Evolutionary conservation across 495 filamentous ascomycete species (phyloP).

Genomic region (Lasiosphaeria miniovina): DNA sequence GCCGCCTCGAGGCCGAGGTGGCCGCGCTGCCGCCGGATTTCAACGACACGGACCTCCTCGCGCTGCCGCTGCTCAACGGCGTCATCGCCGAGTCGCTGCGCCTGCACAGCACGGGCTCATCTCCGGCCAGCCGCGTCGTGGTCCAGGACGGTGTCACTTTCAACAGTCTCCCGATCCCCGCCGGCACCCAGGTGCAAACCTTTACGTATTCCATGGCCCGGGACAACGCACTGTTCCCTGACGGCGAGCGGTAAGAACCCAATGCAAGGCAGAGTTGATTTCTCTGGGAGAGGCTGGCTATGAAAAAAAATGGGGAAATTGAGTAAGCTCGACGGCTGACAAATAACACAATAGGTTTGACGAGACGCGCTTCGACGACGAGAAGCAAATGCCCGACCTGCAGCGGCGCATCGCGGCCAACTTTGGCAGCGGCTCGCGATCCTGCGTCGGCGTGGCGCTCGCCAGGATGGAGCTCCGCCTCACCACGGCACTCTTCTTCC

Average conservation of each 20-base stretch:
- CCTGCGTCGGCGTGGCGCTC: conserved; percentile 33
- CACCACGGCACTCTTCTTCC: conserved; percentile 33
- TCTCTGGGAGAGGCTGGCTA: too few relatives aligned
- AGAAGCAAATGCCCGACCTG: conserved; percentile 31
- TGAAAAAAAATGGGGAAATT: background rate
- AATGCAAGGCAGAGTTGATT: background rate
- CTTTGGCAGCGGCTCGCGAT: conserved; percentile 48
- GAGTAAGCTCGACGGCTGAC: background rate
- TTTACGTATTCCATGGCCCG: conserved; percentile 43
- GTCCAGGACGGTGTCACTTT: conserved; percentile 26
- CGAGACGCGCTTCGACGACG: conserved; percentile 32
- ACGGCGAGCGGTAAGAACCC: conserved; percentile 23
- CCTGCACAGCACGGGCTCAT: conserved; percentile 49
- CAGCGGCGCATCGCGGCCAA: conserved; percentile 54
- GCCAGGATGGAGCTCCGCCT: conserved; percentile 36
- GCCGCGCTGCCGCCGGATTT: conserved; percentile 35
- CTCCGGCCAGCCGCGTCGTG: conserved; percentile 38
- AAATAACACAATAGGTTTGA: conserved; percentile 19
- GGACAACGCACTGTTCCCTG: conserved; percentile 29
- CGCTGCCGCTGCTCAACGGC: conserved; percentile 49
- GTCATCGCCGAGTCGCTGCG: conserved; percentile 58
- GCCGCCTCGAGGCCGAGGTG: conserved; percentile 44
- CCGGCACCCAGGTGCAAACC: conserved; percentile 30
- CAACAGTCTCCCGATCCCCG: conserved; percentile 29
- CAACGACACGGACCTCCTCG: conserved; percentile 33